phyloP scores from a whole-genome alignment of 306 rosid genomes.

The Glycine latifolia region DNA sequence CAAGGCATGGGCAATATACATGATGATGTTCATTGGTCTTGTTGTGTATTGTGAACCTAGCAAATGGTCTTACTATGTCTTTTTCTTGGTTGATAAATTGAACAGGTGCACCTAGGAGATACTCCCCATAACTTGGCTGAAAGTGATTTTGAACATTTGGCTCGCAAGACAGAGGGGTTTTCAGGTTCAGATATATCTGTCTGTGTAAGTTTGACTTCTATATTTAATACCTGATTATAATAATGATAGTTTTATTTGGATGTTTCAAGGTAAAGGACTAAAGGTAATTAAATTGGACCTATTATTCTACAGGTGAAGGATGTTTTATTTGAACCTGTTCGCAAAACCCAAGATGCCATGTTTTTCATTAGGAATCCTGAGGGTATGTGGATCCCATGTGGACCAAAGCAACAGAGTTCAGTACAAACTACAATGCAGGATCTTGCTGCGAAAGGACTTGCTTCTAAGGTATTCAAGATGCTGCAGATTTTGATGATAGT shows the following conservation, averaged over 20 bases:
- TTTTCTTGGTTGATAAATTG: conserved; percentile 44
- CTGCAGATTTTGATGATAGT: conserved; percentile 27
- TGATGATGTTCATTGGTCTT: conserved; percentile 30
- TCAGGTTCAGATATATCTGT: conserved; percentile 97
- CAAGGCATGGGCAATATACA: conserved; percentile 64
- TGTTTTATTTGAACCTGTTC: conserved; percentile 98
- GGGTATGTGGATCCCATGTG: conserved; percentile 90
- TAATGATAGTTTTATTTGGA: conserved; percentile 1
- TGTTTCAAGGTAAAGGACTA: not conserved
- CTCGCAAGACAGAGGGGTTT: conserved; percentile 83
- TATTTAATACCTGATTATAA: conserved; percentile 24
- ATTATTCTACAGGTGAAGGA: conserved; percentile 79
- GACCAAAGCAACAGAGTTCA: conserved; percentile 83
- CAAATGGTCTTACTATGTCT: conserved; percentile 20
- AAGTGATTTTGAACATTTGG: conserved; percentile 88
- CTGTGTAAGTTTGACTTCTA: conserved; percentile 77
- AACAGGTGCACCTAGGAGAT: conserved; percentile 98
- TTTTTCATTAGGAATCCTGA: conserved; percentile 69
- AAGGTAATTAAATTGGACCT: conserved; percentile 1
- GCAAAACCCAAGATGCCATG: conserved; percentile 99
- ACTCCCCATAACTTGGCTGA: conserved; percentile 92
- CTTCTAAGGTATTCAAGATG: conserved; percentile 73
- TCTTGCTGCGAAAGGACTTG: conserved; percentile 82
- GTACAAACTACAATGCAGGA: conserved; percentile 87
- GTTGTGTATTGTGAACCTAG: conserved; percentile 29